Evolutionary conservation across 1,284 basidiomycete species (phyloP).

Genomic region (Chiua sp.): DNA sequence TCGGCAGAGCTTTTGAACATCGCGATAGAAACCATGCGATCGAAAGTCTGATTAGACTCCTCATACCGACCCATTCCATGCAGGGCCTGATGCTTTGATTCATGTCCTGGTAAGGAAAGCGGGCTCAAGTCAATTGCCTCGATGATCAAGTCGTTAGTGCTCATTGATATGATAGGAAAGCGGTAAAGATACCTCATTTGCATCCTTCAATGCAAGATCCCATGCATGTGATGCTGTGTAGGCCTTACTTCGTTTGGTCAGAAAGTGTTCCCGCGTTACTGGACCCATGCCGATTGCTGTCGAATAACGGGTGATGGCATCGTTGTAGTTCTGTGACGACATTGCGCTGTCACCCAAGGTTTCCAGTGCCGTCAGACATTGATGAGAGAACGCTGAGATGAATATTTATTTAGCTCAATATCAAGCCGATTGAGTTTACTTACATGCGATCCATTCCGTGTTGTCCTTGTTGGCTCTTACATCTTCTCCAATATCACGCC

Average conservation of each 20-base stretch:
- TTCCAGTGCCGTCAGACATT: conserved; percentile 1
- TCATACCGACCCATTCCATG: conserved; percentile 5
- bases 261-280: background rate
- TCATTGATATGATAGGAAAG: background rate
- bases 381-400: conserved; percentile 2
- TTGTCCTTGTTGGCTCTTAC: conserved; percentile 3
- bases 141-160: background rate
- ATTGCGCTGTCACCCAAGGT: conserved; percentile 3
- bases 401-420: background rate
- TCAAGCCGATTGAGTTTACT: background rate
- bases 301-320: conserved; percentile 9
- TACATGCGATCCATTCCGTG: conserved; percentile 8
- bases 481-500: conserved; percentile 1
- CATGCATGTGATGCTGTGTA: background rate
- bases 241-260: conserved; percentile 12
- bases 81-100: conserved; percentile 1
- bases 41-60: background rate
- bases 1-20: background rate
- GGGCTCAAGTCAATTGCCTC: conserved; percentile 10
- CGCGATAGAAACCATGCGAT: background rate
- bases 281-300: background rate
- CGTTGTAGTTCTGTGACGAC: conserved; percentile 1
- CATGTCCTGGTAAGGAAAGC: conserved; percentile 1
- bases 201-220: conserved; percentile 9
- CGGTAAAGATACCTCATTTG: conserved; percentile 5